Evolutionary conservation across 2,329 filamentous ascomycete genomes (phyloP).

Genomic region (Verticillium dahliae): DNA sequence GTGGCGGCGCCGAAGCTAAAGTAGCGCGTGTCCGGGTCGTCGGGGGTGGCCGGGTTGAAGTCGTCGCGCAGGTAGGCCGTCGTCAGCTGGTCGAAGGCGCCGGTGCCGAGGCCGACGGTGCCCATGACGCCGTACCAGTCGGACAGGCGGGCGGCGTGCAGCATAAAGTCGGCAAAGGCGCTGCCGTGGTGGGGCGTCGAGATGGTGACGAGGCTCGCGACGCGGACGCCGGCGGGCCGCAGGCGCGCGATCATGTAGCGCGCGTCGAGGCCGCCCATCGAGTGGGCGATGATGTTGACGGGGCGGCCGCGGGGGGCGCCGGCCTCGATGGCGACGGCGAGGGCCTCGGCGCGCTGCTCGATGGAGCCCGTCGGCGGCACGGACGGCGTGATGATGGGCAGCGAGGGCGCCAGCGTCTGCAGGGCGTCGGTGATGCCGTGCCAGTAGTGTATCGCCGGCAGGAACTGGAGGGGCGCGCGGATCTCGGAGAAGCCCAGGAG

Average conservation of each 20-base stretch:
- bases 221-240: constrained; percentile 35
- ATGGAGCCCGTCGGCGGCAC: constrained; percentile 58
- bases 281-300: constrained; percentile 73
- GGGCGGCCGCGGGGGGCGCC: constrained; percentile 38
- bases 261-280: constrained; percentile 60
- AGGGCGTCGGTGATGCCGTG: constrained; percentile 56
- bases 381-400: constrained; percentile 51
- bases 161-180: constrained; percentile 47
- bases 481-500: constrained; percentile 58
- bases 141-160: constrained; percentile 41
- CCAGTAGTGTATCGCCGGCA: constrained; percentile 58
- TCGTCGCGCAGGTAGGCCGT: constrained; percentile 48
- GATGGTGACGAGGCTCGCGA: constrained; percentile 47
- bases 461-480: constrained; percentile 34
- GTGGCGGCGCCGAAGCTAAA: constrained; percentile 56
- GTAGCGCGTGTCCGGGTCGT: constrained; percentile 47
- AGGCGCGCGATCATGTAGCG: constrained; percentile 58
- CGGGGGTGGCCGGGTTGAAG: constrained; percentile 53
- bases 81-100: constrained; percentile 56
- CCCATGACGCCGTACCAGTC: constrained; percentile 47
- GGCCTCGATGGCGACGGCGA: constrained; percentile 46
- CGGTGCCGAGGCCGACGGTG: constrained; percentile 47
- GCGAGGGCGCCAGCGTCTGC: constrained; percentile 37
- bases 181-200: constrained; percentile 49
- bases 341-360: constrained; percentile 50